Percentiles rank a stretch among this genome's conserved stretches.
These are phyloP conservation scores for Podospora appendiculata DNA, from an alignment of 495 filamentous ascomycete genomes.

Conservation along the genomic window DNA sequence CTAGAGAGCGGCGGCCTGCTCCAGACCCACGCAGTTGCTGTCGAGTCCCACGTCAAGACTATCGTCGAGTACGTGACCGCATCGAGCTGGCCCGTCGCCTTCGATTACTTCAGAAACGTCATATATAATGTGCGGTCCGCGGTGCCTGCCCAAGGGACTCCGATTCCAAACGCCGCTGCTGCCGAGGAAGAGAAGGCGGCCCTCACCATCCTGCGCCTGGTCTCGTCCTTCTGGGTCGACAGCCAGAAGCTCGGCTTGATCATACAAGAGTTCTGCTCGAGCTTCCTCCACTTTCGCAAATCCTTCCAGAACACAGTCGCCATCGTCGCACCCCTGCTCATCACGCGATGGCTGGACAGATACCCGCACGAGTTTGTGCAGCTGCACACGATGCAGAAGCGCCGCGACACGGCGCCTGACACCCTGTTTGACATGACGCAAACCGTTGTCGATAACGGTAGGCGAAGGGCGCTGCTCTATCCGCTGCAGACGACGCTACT, in stretches of 20 bases:
- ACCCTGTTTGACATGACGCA: conserved; percentile 57
- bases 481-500: conserved; percentile 54
- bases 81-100: conserved; percentile 48
- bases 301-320: conserved; percentile 54
- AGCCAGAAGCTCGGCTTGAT: conserved; percentile 48
- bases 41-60: conserved; percentile 40
- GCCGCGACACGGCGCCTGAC: conserved; percentile 53
- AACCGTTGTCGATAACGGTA: conserved; percentile 45
- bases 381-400: conserved; percentile 47
- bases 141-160: conserved; percentile 26
- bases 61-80: conserved; percentile 54
- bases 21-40: conserved; percentile 23
- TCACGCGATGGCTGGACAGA: conserved; percentile 55
- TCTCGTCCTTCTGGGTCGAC: conserved; percentile 55
- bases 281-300: conserved; percentile 55
- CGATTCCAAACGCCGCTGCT: conserved; percentile 29
- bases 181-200: conserved; percentile 45
- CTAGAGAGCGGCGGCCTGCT: conserved; percentile 25
- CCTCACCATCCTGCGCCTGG: conserved; percentile 42
- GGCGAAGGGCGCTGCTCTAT: conserved; percentile 45
- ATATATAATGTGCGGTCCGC: conserved; percentile 41
- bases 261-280: conserved; percentile 55
- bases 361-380: conserved; percentile 54
- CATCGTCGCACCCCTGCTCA: conserved; percentile 47
- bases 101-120: conserved; percentile 44